phyloP scores from a whole-genome alignment of 2,329 filamentous ascomycete species.

The Arthrobotrys sphaeroides region DNA sequence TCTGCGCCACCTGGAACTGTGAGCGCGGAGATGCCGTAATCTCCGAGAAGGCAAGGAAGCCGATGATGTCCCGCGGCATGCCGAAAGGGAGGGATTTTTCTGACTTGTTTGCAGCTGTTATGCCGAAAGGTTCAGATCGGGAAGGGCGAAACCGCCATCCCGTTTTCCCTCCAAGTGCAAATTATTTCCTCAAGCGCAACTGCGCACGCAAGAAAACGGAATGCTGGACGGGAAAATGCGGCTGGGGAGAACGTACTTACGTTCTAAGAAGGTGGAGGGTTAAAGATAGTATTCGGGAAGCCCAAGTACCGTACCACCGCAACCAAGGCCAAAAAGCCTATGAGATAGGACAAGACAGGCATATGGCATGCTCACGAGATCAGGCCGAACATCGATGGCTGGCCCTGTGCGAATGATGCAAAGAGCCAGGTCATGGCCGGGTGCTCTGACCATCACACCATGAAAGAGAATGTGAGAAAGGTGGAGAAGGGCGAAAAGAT shows the following conservation, averaged over 20 bases:
- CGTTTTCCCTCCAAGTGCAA: background rate
- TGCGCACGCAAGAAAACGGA: background rate
- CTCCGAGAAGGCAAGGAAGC: conserved; percentile 23
- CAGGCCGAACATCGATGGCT: background rate
- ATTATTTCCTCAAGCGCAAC: background rate
- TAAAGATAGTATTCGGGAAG: background rate
- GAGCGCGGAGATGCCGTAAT: conserved; percentile 14
- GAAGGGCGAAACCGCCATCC: conserved; percentile 20
- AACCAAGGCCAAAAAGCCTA: background rate
- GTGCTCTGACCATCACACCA: conserved; percentile 31
- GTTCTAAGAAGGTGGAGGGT: background rate
- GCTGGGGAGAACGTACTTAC: conserved; percentile 4
- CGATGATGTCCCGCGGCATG: conserved; percentile 27
- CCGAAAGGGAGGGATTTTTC: conserved; percentile 34
- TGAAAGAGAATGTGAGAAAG: conserved; percentile 1
- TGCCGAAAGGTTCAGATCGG: conserved; percentile 14
- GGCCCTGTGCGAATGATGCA: conserved; percentile 5
- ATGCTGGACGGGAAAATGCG: conserved; percentile 10
- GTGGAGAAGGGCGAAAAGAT: conserved; percentile 14
- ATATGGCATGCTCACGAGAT: conserved; percentile 17
- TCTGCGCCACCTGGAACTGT: background rate
- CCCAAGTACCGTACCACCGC: background rate
- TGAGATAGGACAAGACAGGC: background rate
- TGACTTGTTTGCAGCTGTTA: too few relatives aligned
- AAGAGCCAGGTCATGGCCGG: conserved; percentile 1